Evolutionary conservation across 225 moss, liverwort and hornwort species (phyloP).

Genomic region (Neckera pumila): DNA sequence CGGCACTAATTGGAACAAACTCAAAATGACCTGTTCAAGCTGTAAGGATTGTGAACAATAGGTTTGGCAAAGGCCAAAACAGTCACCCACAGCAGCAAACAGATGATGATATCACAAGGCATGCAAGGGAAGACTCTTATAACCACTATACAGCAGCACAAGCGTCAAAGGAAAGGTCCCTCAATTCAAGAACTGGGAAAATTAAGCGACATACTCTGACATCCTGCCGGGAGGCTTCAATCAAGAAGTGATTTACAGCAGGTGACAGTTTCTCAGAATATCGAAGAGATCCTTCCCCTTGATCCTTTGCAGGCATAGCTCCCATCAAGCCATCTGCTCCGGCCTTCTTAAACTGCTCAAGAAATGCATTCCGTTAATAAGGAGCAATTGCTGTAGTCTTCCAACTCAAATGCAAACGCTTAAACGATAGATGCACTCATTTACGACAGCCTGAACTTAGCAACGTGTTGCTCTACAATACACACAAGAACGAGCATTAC

Average conservation of each 20-base stretch:
- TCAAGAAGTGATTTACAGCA: conserved; percentile 68
- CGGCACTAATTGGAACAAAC: not conserved
- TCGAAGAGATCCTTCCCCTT: conserved; percentile 55
- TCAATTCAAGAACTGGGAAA: not conserved
- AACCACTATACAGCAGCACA: not conserved
- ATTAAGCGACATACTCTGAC: conserved; percentile 39
- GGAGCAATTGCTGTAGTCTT: not conserved
- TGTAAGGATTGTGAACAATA: not conserved
- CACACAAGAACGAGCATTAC: not conserved
- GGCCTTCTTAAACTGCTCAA: conserved; percentile 69
- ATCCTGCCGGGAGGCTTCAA: conserved; percentile 73
- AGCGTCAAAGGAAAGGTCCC: not conserved
- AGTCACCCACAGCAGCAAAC: not conserved
- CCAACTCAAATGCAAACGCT: not conserved
- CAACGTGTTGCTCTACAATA: not conserved
- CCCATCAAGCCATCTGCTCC: conserved; percentile 74
- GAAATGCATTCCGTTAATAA: not conserved
- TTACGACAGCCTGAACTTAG: not conserved
- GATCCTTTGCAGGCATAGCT: conserved; percentile 55
- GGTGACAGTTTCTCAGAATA: conserved; percentile 90
- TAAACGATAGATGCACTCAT: not conserved
- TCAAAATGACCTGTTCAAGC: not conserved
- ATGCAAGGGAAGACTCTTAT: not conserved
- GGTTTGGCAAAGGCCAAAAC: not conserved
- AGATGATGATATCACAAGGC: not conserved